Evolutionary conservation across 306 rosid species (phyloP).

Genomic region (Fragaria iinumae): DNA sequence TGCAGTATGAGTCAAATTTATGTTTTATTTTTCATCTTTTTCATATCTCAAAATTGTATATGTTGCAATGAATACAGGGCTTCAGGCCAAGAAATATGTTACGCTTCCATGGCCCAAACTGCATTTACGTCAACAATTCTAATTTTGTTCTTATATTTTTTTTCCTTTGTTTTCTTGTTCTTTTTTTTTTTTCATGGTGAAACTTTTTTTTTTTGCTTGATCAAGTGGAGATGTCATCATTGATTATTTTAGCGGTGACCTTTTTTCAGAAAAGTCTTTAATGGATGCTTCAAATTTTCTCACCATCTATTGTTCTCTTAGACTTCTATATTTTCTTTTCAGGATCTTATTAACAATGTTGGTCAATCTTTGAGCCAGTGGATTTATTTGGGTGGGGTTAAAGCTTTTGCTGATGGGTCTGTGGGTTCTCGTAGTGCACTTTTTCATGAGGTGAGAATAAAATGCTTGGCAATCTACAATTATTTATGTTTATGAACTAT

Average conservation of each 20-base stretch:
- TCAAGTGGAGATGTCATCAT: not conserved
- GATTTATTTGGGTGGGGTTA: conserved; percentile 88
- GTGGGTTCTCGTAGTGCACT: conserved; percentile 80
- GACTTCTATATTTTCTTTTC: conserved; percentile 24
- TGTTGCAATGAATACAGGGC: not conserved
- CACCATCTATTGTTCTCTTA: conserved; percentile 22
- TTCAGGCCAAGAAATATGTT: not conserved
- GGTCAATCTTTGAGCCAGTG: conserved; percentile 64
- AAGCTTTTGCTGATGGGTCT: conserved; percentile 88
- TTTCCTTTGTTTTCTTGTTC: not conserved
- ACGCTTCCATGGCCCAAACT: not conserved
- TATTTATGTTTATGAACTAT: not conserved
- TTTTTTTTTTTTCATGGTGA: not conserved
- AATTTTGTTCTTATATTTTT: not conserved
- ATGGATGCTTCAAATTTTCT: conserved; percentile 8
- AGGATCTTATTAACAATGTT: conserved; percentile 59
- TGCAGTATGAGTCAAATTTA: not conserved
- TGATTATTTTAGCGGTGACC: no score
- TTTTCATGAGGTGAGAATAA: conserved; percentile 72
- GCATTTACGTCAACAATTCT: not conserved
- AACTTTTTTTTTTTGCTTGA: not conserved
- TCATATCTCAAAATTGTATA: not conserved
- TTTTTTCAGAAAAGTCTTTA: not conserved
- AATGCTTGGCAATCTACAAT: conserved; percentile 19
- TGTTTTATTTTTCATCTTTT: not conserved